These are phyloP conservation scores for Neopestalotiopsis sp. DNA, from an alignment of 2,329 filamentous ascomycete genomes.

Conservation along the genomic window DNA sequence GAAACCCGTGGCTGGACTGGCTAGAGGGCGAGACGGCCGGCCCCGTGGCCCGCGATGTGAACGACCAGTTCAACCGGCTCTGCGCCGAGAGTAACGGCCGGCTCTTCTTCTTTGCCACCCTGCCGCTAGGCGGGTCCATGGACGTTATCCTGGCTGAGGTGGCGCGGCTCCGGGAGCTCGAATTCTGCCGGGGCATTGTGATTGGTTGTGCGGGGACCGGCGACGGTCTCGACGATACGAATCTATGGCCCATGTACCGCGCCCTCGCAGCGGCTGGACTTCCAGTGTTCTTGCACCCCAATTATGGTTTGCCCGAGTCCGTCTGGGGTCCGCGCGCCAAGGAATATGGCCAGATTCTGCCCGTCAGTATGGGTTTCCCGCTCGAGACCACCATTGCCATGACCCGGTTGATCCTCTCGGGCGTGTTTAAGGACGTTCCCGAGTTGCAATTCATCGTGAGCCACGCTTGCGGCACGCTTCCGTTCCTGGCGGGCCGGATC, in stretches of 20 bases:
- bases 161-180: constrained; percentile 61
- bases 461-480: constrained; percentile 86
- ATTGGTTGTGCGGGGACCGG: constrained; percentile 85
- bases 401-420: constrained; percentile 82
- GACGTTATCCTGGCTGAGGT: constrained; percentile 70
- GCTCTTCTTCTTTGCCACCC: constrained; percentile 80
- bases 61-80: constrained; percentile 76
- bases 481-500: constrained; percentile 85
- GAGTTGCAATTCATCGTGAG: constrained; percentile 77
- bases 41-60: constrained; percentile 69
- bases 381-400: constrained; percentile 92
- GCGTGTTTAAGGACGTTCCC: constrained; percentile 79
- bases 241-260: constrained; percentile 72
- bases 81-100: constrained; percentile 70
- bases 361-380: constrained; percentile 84
- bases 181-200: constrained; percentile 79
- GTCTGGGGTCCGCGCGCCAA: constrained; percentile 76
- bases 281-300: constrained; percentile 63
- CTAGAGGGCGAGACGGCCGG: constrained; percentile 65
- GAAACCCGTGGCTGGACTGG: constrained; percentile 94
- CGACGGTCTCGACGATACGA: constrained; percentile 77
- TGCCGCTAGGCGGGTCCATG: constrained; percentile 74
- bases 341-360: constrained; percentile 86
- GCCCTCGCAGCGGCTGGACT: constrained; percentile 68
- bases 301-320: constrained; percentile 82